phyloP scores from a whole-genome alignment of 768 basidiomycete genomes.

The Tricholoma bakamatsutake region DNA sequence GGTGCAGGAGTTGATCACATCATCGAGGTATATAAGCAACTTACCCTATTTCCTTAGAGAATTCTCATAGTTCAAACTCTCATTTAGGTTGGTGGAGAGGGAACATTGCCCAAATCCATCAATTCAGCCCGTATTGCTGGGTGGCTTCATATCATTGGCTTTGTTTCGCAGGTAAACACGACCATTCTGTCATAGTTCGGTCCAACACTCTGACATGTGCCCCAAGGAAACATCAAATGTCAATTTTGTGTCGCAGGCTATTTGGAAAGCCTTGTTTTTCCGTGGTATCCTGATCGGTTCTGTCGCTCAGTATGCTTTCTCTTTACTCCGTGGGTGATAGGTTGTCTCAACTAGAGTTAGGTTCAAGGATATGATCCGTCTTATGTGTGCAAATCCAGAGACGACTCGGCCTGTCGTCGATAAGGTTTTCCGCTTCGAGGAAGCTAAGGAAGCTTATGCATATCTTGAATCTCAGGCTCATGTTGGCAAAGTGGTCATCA shows the following conservation, averaged over 20 bases:
- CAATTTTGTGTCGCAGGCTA: too few species aligned
- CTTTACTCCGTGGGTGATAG: background rate
- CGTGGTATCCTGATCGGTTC: slow-evolving; percentile 54
- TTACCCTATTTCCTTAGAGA: slow-evolving; percentile 3
- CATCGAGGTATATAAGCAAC: slow-evolving; percentile 23
- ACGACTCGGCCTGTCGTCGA: slow-evolving; percentile 47
- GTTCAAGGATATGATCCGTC: slow-evolving; percentile 48
- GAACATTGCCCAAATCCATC: slow-evolving; percentile 42
- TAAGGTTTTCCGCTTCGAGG: slow-evolving; percentile 52
- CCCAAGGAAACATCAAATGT: background rate
- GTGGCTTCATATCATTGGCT: slow-evolving; percentile 44
- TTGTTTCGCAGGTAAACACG: slow-evolving; percentile 34
- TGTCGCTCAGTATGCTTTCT: slow-evolving; percentile 42
- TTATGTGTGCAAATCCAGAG: slow-evolving; percentile 35
- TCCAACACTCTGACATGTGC: background rate
- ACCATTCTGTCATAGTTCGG: background rate
- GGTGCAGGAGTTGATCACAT: slow-evolving; percentile 34
- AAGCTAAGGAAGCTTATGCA: slow-evolving; percentile 46
- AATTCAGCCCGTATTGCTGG: slow-evolving; percentile 36
- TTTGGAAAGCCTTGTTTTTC: slow-evolving; percentile 29
- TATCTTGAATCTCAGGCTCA: slow-evolving; percentile 50
- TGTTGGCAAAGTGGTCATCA: slow-evolving; percentile 57
- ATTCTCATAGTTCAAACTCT: too few species aligned
- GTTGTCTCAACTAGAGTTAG: slow-evolving; percentile 16
- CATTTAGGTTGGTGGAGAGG: slow-evolving; percentile 47